phyloP scores from a whole-genome alignment of 495 filamentous ascomycete species.

The Penicilliopsis zonata region DNA sequence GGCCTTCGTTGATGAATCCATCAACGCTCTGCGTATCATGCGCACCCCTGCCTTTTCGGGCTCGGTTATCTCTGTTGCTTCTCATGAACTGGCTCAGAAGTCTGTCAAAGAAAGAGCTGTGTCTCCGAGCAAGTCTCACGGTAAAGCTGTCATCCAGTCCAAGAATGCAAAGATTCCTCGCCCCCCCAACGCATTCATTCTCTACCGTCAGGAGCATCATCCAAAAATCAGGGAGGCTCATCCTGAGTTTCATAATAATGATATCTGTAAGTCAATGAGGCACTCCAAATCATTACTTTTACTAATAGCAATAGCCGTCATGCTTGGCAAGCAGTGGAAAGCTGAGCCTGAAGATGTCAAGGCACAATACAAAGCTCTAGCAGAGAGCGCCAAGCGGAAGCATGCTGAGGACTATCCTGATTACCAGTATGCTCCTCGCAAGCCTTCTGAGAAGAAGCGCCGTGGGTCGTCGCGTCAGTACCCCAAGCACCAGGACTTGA shows the following conservation, averaged over 20 bases:
- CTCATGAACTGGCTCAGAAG: slow-evolving; percentile 4
- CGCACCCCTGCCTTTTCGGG: slow-evolving; percentile 13
- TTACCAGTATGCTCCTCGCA: slow-evolving; percentile 38
- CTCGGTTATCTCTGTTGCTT: slow-evolving; percentile 10
- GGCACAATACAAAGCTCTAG: slow-evolving; percentile 17
- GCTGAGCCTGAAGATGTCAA: slow-evolving; percentile 20
- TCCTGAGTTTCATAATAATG: slow-evolving; percentile 27
- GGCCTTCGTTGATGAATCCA: slow-evolving; percentile 14
- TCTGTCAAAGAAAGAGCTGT: not conserved
- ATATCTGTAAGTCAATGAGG: slow-evolving; percentile 30
- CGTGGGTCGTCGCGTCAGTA: slow-evolving; percentile 9
- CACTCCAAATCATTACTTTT: not conserved
- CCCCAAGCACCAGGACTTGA: not conserved
- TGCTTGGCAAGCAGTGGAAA: slow-evolving; percentile 33
- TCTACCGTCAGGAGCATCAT: slow-evolving; percentile 32
- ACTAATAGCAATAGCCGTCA: slow-evolving; percentile 25
- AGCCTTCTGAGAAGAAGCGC: slow-evolving; percentile 33
- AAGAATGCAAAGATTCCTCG: slow-evolving; percentile 23
- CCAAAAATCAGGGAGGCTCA: slow-evolving; percentile 18
- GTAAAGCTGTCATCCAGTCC: not conserved
- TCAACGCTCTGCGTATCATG: slow-evolving; percentile 16
- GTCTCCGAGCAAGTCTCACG: slow-evolving; percentile 2
- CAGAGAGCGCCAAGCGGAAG: slow-evolving; percentile 25
- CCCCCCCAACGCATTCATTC: slow-evolving; percentile 33
- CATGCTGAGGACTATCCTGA: slow-evolving; percentile 31